Evolutionary conservation across 2,329 filamentous ascomycete species (phyloP).

Genomic region (Fusarium agapanthi): DNA sequence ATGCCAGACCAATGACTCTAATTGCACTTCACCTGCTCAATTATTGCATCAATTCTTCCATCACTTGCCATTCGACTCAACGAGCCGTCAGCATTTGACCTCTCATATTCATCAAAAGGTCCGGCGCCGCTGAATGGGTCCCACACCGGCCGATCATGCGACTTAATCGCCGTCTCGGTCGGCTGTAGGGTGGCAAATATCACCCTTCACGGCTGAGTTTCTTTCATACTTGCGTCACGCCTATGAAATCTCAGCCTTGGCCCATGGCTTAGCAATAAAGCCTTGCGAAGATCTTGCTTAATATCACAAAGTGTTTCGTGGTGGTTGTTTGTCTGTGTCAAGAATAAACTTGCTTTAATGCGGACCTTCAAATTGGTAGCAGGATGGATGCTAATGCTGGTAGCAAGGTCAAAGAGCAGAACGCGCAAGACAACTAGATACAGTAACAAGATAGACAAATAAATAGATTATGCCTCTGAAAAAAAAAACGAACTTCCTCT

Average conservation of each 20-base stretch:
- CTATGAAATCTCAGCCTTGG: slow-evolving; percentile 22
- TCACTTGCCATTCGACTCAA: slow-evolving; percentile 14
- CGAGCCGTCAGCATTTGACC: slow-evolving; percentile 3
- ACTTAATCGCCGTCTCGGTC: slow-evolving; percentile 21
- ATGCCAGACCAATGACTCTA: slow-evolving; percentile 13
- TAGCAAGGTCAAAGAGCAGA: not conserved
- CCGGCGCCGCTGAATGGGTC: slow-evolving; percentile 9
- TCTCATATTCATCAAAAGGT: slow-evolving; percentile 8
- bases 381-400: not conserved
- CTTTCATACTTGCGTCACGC: slow-evolving; percentile 29
- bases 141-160: slow-evolving; percentile 35
- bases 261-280: slow-evolving; percentile 12
- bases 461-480: not conserved
- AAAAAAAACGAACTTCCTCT: not conserved
- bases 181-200: slow-evolving; percentile 32
- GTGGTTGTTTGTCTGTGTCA: not conserved
- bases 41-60: not conserved
- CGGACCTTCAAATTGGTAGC: not conserved
- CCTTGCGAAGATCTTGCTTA: slow-evolving; percentile 11
- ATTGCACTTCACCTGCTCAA: slow-evolving; percentile 13
- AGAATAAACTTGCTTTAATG: not conserved
- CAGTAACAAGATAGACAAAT: not conserved
- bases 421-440: not conserved
- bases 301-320: not conserved
- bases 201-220: not conserved